Evolutionary conservation across 2,329 filamentous ascomycete genomes (phyloP).

Genomic region (Elsinoe arachidis): DNA sequence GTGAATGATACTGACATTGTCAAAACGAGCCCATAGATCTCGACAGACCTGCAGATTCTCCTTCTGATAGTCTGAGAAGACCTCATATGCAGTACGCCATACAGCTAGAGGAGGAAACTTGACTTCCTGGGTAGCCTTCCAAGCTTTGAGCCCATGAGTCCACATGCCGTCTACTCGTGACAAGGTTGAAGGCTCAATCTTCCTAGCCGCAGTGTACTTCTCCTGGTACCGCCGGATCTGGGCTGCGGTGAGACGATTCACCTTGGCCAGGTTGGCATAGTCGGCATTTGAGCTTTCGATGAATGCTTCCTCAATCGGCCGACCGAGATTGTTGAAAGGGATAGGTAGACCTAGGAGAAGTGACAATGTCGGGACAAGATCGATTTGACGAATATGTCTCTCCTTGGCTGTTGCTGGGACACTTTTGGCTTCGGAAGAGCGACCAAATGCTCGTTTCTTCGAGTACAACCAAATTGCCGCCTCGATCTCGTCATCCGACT

Average conservation of each 20-base stretch:
- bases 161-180: conserved; percentile 52
- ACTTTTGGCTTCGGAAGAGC: conserved; percentile 52
- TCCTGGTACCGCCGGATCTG: conserved; percentile 85
- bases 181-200: conserved; percentile 53
- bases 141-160: conserved; percentile 48
- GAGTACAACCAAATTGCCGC: conserved; percentile 98
- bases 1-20: conserved; percentile 73
- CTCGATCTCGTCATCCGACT: conserved; percentile 92
- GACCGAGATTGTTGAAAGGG: conserved; percentile 90
- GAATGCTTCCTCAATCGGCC: conserved; percentile 91
- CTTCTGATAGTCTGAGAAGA: conserved; percentile 65
- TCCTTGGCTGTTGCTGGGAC: conserved; percentile 65
- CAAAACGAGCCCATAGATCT: conserved; percentile 83
- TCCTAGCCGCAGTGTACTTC: conserved; percentile 67
- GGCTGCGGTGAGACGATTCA: conserved; percentile 68
- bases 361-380: conserved; percentile 85
- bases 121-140: conserved; percentile 38
- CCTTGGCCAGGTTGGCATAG: conserved; percentile 68
- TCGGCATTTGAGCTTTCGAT: conserved; percentile 57
- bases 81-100: conserved; percentile 40
- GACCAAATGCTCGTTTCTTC: conserved; percentile 74
- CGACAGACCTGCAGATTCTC: conserved; percentile 74
- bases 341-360: conserved; percentile 84
- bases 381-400: conserved; percentile 73
- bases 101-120: conserved; percentile 30